phyloP scores from a whole-genome alignment of 164 flowering plant genomes.

The Cinnamomum chago region DNA sequence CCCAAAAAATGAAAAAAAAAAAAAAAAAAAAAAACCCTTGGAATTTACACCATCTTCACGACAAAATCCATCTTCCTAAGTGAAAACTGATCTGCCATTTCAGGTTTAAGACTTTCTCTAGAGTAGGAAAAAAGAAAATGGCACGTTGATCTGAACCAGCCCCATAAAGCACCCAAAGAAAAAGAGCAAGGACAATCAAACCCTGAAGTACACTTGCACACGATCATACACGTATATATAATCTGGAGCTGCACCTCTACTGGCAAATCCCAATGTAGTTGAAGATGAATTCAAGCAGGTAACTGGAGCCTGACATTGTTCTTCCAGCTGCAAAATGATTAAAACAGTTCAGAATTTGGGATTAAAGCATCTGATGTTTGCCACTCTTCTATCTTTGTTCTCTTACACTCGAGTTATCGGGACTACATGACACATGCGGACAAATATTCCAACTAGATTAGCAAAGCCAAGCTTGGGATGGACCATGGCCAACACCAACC shows the following conservation, averaged over 20 bases:
- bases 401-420: too few species aligned
- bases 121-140: not conserved
- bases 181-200: not conserved
- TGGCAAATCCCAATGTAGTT: not conserved
- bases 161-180: too few species aligned
- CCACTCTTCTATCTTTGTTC: too few species aligned
- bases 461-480: too few species aligned
- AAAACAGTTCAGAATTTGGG: too few species aligned
- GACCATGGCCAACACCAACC: too few species aligned
- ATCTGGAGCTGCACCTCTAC: conserved; percentile 2
- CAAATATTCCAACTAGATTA: too few species aligned
- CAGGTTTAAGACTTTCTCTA: not conserved
- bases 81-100: not conserved
- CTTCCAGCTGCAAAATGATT: conserved; percentile 55
- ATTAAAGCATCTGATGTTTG: too few species aligned
- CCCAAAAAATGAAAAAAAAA: too few species aligned
- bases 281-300: conserved; percentile 46
- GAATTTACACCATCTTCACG: too few species aligned
- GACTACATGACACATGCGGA: too few species aligned
- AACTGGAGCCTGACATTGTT: conserved; percentile 67
- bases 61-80: conserved; percentile 3
- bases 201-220: conserved; percentile 2
- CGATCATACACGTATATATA: not conserved
- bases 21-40: too few species aligned
- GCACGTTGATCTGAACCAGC: not conserved